Evolutionary conservation across 306 rosid species (phyloP).

Genomic region (Vigna angularis): DNA sequence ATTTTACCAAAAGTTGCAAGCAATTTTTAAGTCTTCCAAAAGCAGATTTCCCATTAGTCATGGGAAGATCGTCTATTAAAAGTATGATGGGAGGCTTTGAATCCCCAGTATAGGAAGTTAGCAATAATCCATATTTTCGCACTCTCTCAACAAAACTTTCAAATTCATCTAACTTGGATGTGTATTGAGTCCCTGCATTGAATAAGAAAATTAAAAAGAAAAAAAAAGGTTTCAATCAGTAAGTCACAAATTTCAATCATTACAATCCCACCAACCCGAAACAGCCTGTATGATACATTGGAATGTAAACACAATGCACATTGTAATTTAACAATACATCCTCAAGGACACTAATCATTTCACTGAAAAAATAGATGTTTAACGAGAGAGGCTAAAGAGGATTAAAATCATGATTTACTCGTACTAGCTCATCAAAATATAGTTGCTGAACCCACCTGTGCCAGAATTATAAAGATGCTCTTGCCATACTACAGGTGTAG

Average conservation of each 20-base stretch:
- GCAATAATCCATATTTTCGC: constrained; percentile 78
- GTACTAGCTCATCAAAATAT: constrained; percentile 24
- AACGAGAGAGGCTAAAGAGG: constrained; percentile 18
- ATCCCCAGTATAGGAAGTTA: constrained; percentile 57
- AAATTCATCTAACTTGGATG: constrained; percentile 91
- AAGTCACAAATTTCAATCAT: constrained; percentile 31
- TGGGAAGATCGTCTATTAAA: constrained; percentile 90
- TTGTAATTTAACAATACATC: constrained; percentile 27
- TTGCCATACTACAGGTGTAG: constrained; percentile 93
- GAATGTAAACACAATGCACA: constrained; percentile 16
- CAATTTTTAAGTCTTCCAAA: constrained; percentile 71
- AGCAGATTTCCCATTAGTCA: constrained; percentile 70
- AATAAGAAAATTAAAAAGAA: constrained; percentile 37
- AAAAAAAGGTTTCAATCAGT: constrained; percentile 33
- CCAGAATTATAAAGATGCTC: constrained; percentile 79
- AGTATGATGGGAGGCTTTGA: constrained; percentile 70
- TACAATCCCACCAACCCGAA: neutral
- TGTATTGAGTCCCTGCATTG: constrained; percentile 69
- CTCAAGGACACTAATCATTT: constrained; percentile 19
- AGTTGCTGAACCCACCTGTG: constrained; percentile 60
- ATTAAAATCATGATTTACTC: constrained; percentile 7
- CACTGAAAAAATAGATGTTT: constrained; percentile 34
- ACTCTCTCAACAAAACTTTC: constrained; percentile 82
- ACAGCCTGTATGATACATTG: constrained; percentile 30
- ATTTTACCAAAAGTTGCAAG: constrained; percentile 70